Evolutionary conservation across 2,329 filamentous ascomycete genomes (phyloP).

Genomic region (Gaeumannomyces sp.): DNA sequence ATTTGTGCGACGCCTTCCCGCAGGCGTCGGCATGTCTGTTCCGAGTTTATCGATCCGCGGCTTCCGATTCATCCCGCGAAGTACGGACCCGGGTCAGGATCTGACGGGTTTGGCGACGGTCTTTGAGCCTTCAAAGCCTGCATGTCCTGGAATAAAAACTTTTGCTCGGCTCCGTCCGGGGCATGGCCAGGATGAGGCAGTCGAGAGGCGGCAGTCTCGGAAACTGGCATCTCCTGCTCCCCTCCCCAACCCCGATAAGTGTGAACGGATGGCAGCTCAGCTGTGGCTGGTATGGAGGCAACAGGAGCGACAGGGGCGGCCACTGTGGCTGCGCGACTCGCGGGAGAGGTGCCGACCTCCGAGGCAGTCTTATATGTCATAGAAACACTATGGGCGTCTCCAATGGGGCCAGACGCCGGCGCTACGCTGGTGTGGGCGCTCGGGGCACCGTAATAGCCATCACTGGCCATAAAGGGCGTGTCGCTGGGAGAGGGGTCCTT

Average conservation of each 20-base stretch:
- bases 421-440: neutral
- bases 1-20: neutral
- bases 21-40: neutral
- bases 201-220: neutral
- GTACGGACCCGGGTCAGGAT: neutral
- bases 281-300: neutral
- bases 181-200: neutral
- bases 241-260: neutral
- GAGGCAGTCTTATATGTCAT: neutral
- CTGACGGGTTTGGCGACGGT: neutral
- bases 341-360: neutral
- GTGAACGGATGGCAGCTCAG: slow-evolving; percentile 1
- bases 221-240: slow-evolving; percentile 5
- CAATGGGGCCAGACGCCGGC: neutral
- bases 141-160: neutral
- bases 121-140: neutral
- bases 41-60: too few relatives aligned
- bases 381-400: neutral
- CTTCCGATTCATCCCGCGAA: neutral
- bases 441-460: neutral
- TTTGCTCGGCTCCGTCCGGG: neutral
- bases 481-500: neutral
- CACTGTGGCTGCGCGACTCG: neutral
- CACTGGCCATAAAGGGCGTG: neutral
- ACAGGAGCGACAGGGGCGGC: neutral